Evolutionary conservation across 805 yeast species (phyloP).

Genomic region (Teunomyces panamensis): DNA sequence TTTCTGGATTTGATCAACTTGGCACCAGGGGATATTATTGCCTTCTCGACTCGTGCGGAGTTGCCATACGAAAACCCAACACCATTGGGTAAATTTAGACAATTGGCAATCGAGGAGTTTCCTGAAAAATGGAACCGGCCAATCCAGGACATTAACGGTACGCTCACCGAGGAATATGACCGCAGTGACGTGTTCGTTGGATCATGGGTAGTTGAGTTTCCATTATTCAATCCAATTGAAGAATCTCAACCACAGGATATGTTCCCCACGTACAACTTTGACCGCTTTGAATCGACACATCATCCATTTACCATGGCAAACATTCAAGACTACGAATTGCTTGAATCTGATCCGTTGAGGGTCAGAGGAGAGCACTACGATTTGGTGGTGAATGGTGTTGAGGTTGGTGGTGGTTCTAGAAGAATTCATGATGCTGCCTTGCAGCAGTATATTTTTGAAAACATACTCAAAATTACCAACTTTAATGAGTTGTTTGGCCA

Average conservation of each 20-base stretch:
- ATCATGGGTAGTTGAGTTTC: constrained; percentile 90
- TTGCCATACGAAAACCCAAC: constrained; percentile 89
- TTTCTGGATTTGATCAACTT: constrained; percentile 36
- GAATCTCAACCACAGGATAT: constrained; percentile 17
- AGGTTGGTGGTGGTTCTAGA: constrained; percentile 95
- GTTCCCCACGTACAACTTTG: constrained; percentile 61
- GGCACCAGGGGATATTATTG: constrained; percentile 68
- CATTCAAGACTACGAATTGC: constrained; percentile 58
- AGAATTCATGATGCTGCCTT: constrained; percentile 85
- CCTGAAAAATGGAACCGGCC: constrained; percentile 52
- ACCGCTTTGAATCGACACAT: constrained; percentile 68
- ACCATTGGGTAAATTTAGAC: constrained; percentile 85
- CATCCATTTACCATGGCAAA: constrained; percentile 97
- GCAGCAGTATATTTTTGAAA: constrained; percentile 69
- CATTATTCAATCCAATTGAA: constrained; percentile 80
- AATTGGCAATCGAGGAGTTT: constrained; percentile 56
- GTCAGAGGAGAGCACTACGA: constrained; percentile 93
- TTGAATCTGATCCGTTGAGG: constrained; percentile 53
- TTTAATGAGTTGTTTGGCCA: constrained; percentile 78
- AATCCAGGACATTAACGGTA: constrained; percentile 13
- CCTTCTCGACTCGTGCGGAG: constrained; percentile 69
- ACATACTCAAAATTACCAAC: constrained; percentile 58
- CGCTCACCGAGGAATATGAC: constrained; percentile 15
- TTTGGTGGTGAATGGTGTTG: constrained; percentile 89
- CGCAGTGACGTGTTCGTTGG: constrained; percentile 50